These are phyloP conservation scores for Carex littledalei DNA, from an alignment of 176 grass and related monocot species.

Conservation along the genomic window DNA sequence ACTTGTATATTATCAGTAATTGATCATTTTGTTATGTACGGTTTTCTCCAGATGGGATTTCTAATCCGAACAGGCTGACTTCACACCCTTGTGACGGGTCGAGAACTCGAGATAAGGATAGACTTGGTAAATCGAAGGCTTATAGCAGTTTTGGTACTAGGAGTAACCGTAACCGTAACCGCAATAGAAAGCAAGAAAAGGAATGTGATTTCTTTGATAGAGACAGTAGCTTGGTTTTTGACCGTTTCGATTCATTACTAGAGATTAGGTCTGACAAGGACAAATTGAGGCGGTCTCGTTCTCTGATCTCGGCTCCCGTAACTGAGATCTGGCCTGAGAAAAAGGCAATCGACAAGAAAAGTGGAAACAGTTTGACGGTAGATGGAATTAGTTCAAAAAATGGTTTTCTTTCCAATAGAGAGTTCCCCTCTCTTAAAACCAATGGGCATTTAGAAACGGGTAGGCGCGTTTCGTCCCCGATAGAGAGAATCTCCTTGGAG, in stretches of 20 bases:
- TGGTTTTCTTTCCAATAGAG: conserved; percentile 23
- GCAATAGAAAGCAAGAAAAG: conserved; percentile 28
- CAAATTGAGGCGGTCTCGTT: conserved; percentile 23
- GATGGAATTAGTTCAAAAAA: conserved; percentile 4
- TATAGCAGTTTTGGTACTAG: conserved; percentile 43
- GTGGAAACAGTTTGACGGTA: background rate
- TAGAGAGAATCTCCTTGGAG: conserved; percentile 19
- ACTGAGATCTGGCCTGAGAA: conserved; percentile 21
- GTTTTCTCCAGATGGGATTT: conserved; percentile 13
- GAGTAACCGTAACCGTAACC: conserved; percentile 24
- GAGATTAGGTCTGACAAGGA: conserved; percentile 28
- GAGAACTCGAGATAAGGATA: conserved; percentile 15
- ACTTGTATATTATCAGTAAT: background rate
- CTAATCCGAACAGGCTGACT: conserved; percentile 19
- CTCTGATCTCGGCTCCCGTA: conserved; percentile 19
- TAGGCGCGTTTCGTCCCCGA: conserved; percentile 12
- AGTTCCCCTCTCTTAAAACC: conserved; percentile 37
- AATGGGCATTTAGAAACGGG: conserved; percentile 13
- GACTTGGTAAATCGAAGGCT: conserved; percentile 29
- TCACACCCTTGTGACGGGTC: conserved; percentile 21
- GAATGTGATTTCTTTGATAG: conserved; percentile 27
- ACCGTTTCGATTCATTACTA: conserved; percentile 13
- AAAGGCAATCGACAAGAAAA: conserved; percentile 8
- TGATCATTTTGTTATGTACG: background rate
- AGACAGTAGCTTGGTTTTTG: conserved; percentile 26